These are phyloP conservation scores for Agapanthus africanus DNA, from an alignment of 106 monocot species.

Conservation along the genomic window DNA sequence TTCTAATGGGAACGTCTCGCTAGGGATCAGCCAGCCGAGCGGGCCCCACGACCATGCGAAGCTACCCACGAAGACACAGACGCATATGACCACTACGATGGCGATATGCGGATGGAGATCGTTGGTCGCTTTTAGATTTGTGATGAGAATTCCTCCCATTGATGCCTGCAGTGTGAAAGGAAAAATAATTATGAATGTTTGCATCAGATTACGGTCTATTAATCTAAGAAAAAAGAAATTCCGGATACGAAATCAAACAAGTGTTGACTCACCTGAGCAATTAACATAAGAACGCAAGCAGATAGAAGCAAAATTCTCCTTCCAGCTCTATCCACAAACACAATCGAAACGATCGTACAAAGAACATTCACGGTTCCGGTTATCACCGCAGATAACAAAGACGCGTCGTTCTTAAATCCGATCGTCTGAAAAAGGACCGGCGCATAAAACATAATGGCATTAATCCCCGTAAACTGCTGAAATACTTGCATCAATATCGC, in stretches of 20 bases:
- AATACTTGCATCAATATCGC: conserved; percentile 33
- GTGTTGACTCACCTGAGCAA: conserved; percentile 26
- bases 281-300: conserved; percentile 28
- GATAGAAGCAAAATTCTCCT: conserved; percentile 27
- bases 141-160: conserved; percentile 16
- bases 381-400: conserved; percentile 29
- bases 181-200: no score
- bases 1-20: conserved; percentile 31
- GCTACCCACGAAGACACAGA: conserved; percentile 22
- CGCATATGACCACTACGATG: conserved; percentile 11
- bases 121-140: conserved; percentile 13
- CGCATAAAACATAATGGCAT: conserved; percentile 41
- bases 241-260: no score
- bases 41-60: conserved; percentile 36
- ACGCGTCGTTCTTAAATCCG: conserved; percentile 31
- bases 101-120: neutral
- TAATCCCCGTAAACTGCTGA: conserved; percentile 43
- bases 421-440: conserved; percentile 34
- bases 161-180: conserved; percentile 19
- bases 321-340: conserved; percentile 24
- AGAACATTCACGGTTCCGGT: conserved; percentile 24
- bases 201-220: no score
- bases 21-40: conserved; percentile 30
- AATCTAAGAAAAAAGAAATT: no score
- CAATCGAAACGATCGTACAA: conserved; percentile 21